These are phyloP conservation scores for Euclidium syriacum DNA, from an alignment of 345 rosid species.

Conservation along the genomic window DNA sequence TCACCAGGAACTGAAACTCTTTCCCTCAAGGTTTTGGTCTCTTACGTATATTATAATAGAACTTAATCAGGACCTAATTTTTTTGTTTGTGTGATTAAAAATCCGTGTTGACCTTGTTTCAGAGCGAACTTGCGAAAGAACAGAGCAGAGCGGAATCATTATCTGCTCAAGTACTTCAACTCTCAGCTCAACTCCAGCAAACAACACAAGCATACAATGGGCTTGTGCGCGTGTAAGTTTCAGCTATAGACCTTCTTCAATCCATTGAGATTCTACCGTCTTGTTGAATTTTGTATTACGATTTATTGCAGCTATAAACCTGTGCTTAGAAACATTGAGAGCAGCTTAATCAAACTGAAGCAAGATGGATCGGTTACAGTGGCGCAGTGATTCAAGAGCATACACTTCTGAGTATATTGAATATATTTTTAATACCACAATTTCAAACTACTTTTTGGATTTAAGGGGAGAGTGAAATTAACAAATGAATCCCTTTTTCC, in stretches of 20 bases:
- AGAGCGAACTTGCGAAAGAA: conserved; percentile 79
- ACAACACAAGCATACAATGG: conserved; percentile 72
- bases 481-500: neutral
- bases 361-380: conserved; percentile 60
- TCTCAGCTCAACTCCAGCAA: conserved; percentile 71
- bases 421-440: conserved; percentile 4
- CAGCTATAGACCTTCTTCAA: neutral
- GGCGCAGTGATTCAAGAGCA: conserved; percentile 12
- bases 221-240: conserved; percentile 69
- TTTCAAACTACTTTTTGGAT: neutral
- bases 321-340: conserved; percentile 75
- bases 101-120: neutral
- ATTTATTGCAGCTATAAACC: conserved; percentile 69
- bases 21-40: conserved; percentile 59
- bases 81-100: neutral
- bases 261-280: neutral
- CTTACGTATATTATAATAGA: neutral
- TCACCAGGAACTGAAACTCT: conserved; percentile 41
- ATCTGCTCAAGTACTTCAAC: conserved; percentile 79
- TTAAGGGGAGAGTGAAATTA: neutral
- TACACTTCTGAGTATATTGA: neutral
- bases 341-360: conserved; percentile 79
- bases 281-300: neutral
- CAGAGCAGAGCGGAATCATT: conserved; percentile 82
- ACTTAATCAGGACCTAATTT: neutral